Evolutionary conservation across 257 asterid genomes (phyloP).

Genomic region (Capsicum baccatum): DNA sequence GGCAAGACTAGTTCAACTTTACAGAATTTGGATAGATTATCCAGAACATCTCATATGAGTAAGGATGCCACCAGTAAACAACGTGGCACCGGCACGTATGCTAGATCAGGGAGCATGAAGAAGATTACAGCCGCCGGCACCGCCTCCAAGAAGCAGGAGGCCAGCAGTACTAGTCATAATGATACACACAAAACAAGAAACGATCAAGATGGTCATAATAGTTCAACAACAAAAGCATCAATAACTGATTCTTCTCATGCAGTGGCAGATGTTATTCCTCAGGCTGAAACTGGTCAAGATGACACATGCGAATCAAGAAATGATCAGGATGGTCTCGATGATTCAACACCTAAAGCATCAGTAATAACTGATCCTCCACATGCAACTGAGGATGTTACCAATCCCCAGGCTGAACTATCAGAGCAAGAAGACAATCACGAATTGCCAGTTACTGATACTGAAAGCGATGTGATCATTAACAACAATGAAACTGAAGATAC

Average conservation of each 20-base stretch:
- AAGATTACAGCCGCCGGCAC: constrained; percentile 31
- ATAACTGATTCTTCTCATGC: background rate
- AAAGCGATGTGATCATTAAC: constrained; percentile 25
- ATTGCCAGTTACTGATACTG: constrained; percentile 29
- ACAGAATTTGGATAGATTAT: constrained; percentile 42
- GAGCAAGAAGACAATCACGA: constrained; percentile 47
- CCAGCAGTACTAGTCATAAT: constrained; percentile 11
- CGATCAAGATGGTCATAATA: background rate
- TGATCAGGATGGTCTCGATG: background rate
- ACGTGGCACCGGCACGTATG: constrained; percentile 27
- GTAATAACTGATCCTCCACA: constrained; percentile 12
- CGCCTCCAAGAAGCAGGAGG: constrained; percentile 39
- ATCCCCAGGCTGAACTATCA: constrained; percentile 41
- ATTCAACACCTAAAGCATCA: constrained; percentile 36
- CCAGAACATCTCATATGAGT: constrained; percentile 33
- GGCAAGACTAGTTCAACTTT: constrained; percentile 31
- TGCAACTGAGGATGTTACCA: constrained; percentile 30
- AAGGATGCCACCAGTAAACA: constrained; percentile 48
- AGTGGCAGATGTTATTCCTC: background rate
- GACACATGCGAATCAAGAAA: background rate
- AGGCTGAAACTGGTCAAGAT: constrained; percentile 9
- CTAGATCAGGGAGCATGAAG: constrained; percentile 44
- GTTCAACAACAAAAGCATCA: background rate
- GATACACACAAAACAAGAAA: constrained; percentile 2
- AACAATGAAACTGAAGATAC: constrained; percentile 32